Percentiles rank a stretch among this genome's conserved stretches.
These are phyloP conservation scores for Alternaria angustiovoidea DNA, from an alignment of 2,329 filamentous ascomycete species.

Conservation along the genomic window DNA sequence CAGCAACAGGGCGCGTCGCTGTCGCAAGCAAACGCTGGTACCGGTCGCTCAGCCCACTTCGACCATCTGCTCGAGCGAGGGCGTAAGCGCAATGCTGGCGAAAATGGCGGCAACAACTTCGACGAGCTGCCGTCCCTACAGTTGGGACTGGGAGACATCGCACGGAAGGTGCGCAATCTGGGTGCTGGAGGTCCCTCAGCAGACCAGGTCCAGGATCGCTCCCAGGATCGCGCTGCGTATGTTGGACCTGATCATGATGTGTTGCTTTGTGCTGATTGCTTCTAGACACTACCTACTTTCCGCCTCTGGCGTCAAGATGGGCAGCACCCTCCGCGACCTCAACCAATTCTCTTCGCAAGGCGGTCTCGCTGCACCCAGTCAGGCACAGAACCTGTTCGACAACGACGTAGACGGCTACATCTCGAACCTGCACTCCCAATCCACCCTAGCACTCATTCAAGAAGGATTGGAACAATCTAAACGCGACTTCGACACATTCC, in stretches of 20 bases:
- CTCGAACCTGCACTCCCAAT: conserved; percentile 86
- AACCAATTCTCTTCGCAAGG: conserved; percentile 74
- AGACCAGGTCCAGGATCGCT: conserved; percentile 55
- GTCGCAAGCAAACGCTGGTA: conserved; percentile 43
- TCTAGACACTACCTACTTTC: conserved; percentile 87
- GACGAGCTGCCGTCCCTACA: conserved; percentile 89
- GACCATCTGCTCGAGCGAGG: conserved; percentile 70
- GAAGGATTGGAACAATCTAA: conserved; percentile 90
- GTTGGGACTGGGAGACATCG: conserved; percentile 88
- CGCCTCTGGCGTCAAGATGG: conserved; percentile 90
- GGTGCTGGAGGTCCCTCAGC: conserved; percentile 74
- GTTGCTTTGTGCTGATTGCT: conserved; percentile 22
- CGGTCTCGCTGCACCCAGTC: conserved; percentile 66
- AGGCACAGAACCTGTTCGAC: conserved; percentile 55
- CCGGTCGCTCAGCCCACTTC: conserved; percentile 66
- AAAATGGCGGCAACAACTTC: conserved; percentile 65
- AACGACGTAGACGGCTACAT: conserved; percentile 75
- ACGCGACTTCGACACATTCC: conserved; percentile 89
- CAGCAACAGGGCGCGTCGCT: conserved; percentile 44
- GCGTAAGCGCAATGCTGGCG: conserved; percentile 73
- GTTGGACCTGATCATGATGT: conserved; percentile 22
- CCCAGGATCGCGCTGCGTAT: conserved; percentile 61
- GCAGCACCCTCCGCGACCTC: conserved; percentile 84
- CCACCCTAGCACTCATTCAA: conserved; percentile 87
- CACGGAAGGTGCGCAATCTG: conserved; percentile 76